Conservation (phyloP, 352 stramenopile species). For the Phytophthora agathidicida region DNA sequence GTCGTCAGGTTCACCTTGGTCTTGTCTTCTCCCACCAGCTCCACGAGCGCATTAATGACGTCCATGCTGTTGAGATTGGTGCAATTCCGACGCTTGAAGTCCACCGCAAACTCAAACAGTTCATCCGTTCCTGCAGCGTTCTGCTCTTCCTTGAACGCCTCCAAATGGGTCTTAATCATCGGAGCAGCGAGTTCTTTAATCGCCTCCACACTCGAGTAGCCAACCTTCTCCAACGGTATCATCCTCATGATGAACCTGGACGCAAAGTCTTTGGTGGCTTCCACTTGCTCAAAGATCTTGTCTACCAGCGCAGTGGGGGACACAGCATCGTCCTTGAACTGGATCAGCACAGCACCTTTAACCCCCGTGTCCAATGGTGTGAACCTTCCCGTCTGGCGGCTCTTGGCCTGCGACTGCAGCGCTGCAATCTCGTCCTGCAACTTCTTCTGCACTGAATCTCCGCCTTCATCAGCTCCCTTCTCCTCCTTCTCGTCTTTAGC, state of each 20-base stretch:
- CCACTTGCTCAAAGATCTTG: constrained; percentile 72
- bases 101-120: constrained; percentile 54
- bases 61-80: constrained; percentile 74
- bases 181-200: constrained; percentile 61
- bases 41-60: constrained; percentile 70
- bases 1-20: constrained; percentile 77
- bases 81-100: constrained; percentile 85
- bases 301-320: constrained; percentile 51
- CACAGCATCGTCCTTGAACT: constrained; percentile 57
- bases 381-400: constrained; percentile 70
- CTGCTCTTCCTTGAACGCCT: constrained; percentile 36
- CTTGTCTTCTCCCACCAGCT: constrained; percentile 59
- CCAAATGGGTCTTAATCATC: constrained; percentile 57
- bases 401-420: constrained; percentile 61
- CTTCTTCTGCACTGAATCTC: constrained; percentile 64
- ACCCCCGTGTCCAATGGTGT: constrained; percentile 75
- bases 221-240: constrained; percentile 77
- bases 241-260: constrained; percentile 79
- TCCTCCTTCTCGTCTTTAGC: constrained; percentile 34
- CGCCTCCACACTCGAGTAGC: constrained; percentile 63
- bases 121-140: constrained; percentile 26
- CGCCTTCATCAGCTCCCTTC: constrained; percentile 9
- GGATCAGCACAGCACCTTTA: constrained; percentile 73
- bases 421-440: constrained; percentile 73
- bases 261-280: constrained; percentile 67